Conservation (phyloP, 768 basidiomycete genomes). For the Sarcodon sp. region DNA sequence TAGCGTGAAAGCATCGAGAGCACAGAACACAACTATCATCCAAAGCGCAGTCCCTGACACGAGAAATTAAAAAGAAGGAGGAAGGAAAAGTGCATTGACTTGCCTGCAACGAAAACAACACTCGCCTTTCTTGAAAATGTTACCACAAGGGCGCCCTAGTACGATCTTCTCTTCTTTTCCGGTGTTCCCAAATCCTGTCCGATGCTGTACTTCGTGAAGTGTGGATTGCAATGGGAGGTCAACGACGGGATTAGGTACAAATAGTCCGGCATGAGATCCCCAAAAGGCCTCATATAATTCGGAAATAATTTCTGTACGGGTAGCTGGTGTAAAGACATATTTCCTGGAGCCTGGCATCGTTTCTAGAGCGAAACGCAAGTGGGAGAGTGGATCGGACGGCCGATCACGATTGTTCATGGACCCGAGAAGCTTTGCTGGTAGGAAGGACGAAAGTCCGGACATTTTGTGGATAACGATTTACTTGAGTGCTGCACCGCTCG, state of each 20-base stretch:
- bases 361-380: conserved; percentile 65
- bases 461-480: conserved; percentile 11
- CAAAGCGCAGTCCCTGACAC: conserved; percentile 71
- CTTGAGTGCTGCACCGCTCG: conserved; percentile 1
- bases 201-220: conserved; percentile 59
- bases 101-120: conserved; percentile 92
- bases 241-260: conserved; percentile 52
- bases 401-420: conserved; percentile 45
- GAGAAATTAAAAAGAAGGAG: neutral
- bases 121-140: conserved; percentile 86
- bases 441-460: conserved; percentile 31
- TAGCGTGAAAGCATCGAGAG: conserved; percentile 77
- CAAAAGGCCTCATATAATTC: conserved; percentile 78
- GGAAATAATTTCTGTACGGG: conserved; percentile 69
- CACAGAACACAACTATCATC: conserved; percentile 90
- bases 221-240: conserved; percentile 51
- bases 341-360: conserved; percentile 73
- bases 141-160: conserved; percentile 69
- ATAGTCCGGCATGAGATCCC: conserved; percentile 62
- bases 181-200: conserved; percentile 40
- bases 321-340: conserved; percentile 61
- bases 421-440: conserved; percentile 35
- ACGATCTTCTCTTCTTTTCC: conserved; percentile 45
- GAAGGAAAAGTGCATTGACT: conserved; percentile 14
- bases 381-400: conserved; percentile 49